These are phyloP conservation scores for Phlebopus sp. DNA, from an alignment of 1,284 basidiomycete genomes.

Conservation along the genomic window DNA sequence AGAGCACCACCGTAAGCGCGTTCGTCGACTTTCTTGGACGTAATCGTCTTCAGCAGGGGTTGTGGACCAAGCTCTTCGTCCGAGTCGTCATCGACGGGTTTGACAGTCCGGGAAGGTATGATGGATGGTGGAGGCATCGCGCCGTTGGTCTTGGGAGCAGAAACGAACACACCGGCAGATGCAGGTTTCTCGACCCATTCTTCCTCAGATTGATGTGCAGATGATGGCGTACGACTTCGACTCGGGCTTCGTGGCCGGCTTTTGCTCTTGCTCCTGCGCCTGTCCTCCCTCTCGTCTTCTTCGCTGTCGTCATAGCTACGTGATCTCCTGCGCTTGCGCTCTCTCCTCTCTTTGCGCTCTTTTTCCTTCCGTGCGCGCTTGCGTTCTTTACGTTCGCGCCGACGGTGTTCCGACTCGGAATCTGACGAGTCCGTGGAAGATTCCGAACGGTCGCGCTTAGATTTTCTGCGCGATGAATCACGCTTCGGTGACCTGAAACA, in stretches of 20 bases:
- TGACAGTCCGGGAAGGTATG: conserved; percentile 17
- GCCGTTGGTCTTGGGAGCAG: conserved; percentile 14
- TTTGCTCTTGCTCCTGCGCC: conserved; percentile 27
- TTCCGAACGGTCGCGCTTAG: conserved; percentile 53
- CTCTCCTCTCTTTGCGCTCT: conserved; percentile 39
- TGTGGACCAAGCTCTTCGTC: conserved; percentile 59
- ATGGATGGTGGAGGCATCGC: conserved; percentile 21
- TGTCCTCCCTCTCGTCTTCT: conserved; percentile 34
- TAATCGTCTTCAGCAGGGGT: conserved; percentile 44
- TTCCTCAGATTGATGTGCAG: conserved; percentile 37
- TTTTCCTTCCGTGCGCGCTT: conserved; percentile 54
- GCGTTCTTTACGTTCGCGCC: conserved; percentile 56
- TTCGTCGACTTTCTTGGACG: conserved; percentile 62
- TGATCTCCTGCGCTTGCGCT: conserved; percentile 33
- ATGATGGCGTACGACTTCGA: conserved; percentile 32
- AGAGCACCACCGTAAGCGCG: conserved; percentile 83
- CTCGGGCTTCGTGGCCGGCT: conserved; percentile 35
- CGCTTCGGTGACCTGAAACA: conserved; percentile 50
- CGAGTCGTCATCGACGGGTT: conserved; percentile 47
- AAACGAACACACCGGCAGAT: conserved; percentile 32
- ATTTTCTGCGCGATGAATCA: conserved; percentile 53
- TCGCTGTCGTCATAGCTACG: conserved; percentile 41
- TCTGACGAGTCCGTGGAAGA: conserved; percentile 52
- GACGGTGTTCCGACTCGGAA: conserved; percentile 62
- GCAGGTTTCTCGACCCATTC: conserved; percentile 72